Evolutionary conservation across 331 rosid genomes (phyloP), one percentile per base, ranked within the genome.

Genomic region (Prunus yedoensis): DNA sequence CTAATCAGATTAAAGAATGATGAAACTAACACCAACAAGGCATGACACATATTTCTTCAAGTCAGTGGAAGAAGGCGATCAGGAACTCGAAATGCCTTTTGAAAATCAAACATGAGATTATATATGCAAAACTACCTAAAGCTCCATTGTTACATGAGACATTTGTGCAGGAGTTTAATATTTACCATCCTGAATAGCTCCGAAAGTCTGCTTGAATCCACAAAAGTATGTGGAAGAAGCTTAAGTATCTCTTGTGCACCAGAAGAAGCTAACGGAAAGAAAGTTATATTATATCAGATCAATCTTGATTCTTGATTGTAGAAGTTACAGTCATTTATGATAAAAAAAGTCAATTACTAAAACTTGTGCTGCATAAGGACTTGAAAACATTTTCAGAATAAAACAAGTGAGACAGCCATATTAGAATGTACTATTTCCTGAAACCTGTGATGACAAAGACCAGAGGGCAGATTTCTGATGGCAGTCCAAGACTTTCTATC

Each of bases 221-320:
- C 25, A 25, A 25, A 25, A 25, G 25, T 25, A 25, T 25, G 25
- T 1, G 25, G 97, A 74, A 92, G 97, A 83, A 94, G 97, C 83
- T 88, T 94, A 73, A 92, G 87, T 70, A 94, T 90, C 84, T 94
- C 97, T 50, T 85, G 97, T 1, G 97, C 97, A 13, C 97, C 99
- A 65, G 83, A 83, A 82, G 96, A 92, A 85, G 84, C 99, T 92
- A 76, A 84, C 88, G 18, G 35, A 68, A 71, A 70, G 17, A 60
- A 73, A 75, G 81, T 30, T 41, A 61, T 8, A 25, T 23, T 0
- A 59, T 17, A 59, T 11, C 38, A 32, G 38, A 32, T 32, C 38
- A 32, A 32, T 32, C 38, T 32, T 25, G 38, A 32, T 32, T 32
- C 38, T 53, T 53, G 25, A 20, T 2, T 18, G 2, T 18, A 20